These are phyloP conservation scores for Sclerotinia nivalis DNA, from an alignment of 2,329 filamentous ascomycete genomes.

Conservation along the genomic window DNA sequence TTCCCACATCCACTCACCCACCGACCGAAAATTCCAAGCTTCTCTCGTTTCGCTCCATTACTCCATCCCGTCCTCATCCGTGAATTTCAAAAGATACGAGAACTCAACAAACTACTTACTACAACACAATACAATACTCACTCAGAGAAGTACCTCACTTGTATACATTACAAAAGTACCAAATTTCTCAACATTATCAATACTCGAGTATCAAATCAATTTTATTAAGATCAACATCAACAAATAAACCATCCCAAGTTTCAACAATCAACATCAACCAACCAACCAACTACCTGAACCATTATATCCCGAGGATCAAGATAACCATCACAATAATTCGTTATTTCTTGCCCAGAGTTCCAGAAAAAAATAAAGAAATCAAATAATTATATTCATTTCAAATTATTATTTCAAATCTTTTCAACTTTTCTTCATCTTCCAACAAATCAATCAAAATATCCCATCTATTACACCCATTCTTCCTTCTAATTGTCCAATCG, in stretches of 20 bases:
- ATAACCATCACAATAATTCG: background rate
- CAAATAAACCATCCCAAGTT: background rate
- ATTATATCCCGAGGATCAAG: too few relatives aligned
- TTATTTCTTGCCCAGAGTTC: background rate
- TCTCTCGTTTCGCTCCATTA: constrained; percentile 4
- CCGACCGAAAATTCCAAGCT: constrained; percentile 5
- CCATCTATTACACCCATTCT: constrained; percentile 1
- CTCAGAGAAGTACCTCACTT: background rate
- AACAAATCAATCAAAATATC: constrained; percentile 1
- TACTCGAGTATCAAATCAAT: background rate
- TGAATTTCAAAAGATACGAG: background rate
- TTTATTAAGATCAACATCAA: background rate
- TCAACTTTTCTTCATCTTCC: background rate
- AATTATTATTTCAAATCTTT: background rate
- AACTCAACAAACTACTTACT: background rate
- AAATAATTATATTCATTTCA: background rate
- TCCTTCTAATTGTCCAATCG: constrained; percentile 20
- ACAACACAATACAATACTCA: background rate
- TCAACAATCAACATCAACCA: background rate
- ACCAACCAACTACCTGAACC: background rate
- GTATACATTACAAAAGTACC: background rate
- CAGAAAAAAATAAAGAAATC: background rate
- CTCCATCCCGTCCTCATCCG: constrained; percentile 10
- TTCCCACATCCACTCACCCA: background rate
- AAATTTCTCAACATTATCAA: background rate